These are phyloP conservation scores for Tubosaeta sp. DNA, from an alignment of 768 basidiomycete species.

Conservation along the genomic window DNA sequence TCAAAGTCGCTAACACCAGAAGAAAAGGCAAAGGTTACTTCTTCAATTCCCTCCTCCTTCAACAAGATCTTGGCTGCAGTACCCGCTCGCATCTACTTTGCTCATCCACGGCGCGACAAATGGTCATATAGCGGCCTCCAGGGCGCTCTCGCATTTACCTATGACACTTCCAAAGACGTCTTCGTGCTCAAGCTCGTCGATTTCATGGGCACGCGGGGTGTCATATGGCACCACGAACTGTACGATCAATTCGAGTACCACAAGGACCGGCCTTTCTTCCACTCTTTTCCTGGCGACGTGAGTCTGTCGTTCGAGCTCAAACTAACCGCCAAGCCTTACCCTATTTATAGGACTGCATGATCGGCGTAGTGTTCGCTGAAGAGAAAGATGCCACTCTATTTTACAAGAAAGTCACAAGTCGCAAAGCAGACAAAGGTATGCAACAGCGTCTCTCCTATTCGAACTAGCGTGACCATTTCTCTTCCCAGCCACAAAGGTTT, in stretches of 20 bases:
- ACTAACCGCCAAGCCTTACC: not conserved
- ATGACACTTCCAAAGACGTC: constrained; percentile 53
- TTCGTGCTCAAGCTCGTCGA: constrained; percentile 80
- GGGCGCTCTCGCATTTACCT: constrained; percentile 74
- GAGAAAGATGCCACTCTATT: constrained; percentile 82
- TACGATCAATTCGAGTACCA: constrained; percentile 78
- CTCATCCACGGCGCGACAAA: constrained; percentile 65
- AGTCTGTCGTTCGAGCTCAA: constrained; percentile 34
- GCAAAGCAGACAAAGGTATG: constrained; percentile 60
- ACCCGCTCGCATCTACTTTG: constrained; percentile 86
- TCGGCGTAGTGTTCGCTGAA: constrained; percentile 87
- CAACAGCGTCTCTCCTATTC: not conserved
- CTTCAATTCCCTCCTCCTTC: constrained; percentile 46
- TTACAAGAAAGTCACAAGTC: constrained; percentile 74
- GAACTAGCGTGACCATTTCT: constrained; percentile 3
- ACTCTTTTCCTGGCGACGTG: constrained; percentile 90
- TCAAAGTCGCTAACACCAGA: constrained; percentile 63
- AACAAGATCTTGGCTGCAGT: constrained; percentile 83
- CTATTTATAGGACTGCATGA: constrained; percentile 68
- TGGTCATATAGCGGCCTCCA: constrained; percentile 90
- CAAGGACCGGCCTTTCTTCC: constrained; percentile 86
- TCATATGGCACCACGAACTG: constrained; percentile 92
- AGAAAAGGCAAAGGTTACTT: constrained; percentile 77
- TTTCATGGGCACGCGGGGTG: constrained; percentile 74
- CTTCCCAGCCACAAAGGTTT: constrained; percentile 40